These are phyloP conservation scores for Aspergillus steynii DNA, from an alignment of 495 filamentous ascomycete genomes.

Conservation along the genomic window DNA sequence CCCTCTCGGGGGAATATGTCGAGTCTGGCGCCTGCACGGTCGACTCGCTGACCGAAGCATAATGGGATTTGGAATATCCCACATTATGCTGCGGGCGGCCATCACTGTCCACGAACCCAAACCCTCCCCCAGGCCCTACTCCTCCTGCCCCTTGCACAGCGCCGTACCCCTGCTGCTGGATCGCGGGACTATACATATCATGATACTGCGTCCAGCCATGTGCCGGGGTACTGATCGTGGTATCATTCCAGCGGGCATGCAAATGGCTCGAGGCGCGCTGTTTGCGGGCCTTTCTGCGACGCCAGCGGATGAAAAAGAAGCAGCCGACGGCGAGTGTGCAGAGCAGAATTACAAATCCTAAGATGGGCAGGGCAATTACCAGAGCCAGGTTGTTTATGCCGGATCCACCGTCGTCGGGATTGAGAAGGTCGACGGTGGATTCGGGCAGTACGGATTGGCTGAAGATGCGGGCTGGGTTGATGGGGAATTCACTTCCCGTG, in stretches of 20 bases:
- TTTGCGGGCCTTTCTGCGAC: slow-evolving; percentile 32
- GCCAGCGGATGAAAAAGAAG: slow-evolving; percentile 41
- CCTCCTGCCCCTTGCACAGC: not conserved
- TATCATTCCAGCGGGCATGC: slow-evolving; percentile 33
- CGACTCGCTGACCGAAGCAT: not conserved
- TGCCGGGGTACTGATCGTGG: slow-evolving; percentile 22
- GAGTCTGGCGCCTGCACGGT: not conserved
- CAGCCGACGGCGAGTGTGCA: slow-evolving; percentile 28
- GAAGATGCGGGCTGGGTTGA: slow-evolving; percentile 49
- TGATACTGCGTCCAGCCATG: slow-evolving; percentile 24
- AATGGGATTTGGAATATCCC: slow-evolving; percentile 12
- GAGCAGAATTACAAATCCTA: slow-evolving; percentile 40
- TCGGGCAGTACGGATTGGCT: slow-evolving; percentile 37
- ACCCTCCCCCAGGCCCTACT: slow-evolving; percentile 6
- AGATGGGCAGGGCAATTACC: slow-evolving; percentile 48
- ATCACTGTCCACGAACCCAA: slow-evolving; percentile 27
- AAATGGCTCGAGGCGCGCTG: slow-evolving; percentile 23
- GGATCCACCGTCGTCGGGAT: slow-evolving; percentile 18
- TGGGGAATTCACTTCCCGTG: slow-evolving; percentile 36
- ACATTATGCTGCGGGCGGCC: slow-evolving; percentile 19
- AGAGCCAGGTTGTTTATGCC: slow-evolving; percentile 41
- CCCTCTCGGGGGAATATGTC: slow-evolving; percentile 4
- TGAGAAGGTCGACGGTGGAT: slow-evolving; percentile 32
- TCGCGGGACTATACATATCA: slow-evolving; percentile 7
- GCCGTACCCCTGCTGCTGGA: slow-evolving; percentile 18